Evolutionary conservation across 2,329 filamentous ascomycete species (phyloP), one percentile per base, ranked within the genome.

Genomic region (Epicoccum nigrum): DNA sequence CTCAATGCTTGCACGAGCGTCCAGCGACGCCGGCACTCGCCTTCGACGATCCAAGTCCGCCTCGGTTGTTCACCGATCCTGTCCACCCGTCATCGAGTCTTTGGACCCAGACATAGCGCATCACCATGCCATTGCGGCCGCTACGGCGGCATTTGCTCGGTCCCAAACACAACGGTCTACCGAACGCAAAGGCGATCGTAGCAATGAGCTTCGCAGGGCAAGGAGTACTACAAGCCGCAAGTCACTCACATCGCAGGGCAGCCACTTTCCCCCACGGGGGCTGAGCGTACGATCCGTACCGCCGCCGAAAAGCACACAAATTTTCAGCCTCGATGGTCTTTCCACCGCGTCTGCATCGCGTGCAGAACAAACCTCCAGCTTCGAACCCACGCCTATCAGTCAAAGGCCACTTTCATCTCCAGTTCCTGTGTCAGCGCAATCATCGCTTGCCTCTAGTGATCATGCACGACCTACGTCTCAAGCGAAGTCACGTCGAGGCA

Each of bases 51-150:
- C 70, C 32, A 74, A 73, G 53, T 74, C 72, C 7, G 54, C 64
- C 3, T 68, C 70, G 3, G 70, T 64, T 1, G 63, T 67, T 16
- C 68, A 67, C 34, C 65, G 65, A 34, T 62, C 55, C 23, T 53
- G 46, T 2, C 55, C 54, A 8, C 37, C 54, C 17, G 45, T 43
- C 4, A 53, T 55, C 8, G 65, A 69, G 23, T 51, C 54, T 3
- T 34, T 65, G 11, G 64, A 73, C 45, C 63, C 63, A 1, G 62
- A 65, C 16, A 47, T 65, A 6, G 63, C 65, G 21, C 66, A 68
- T 42, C 63, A 71, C 28, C 71, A 75, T 54, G 73, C 73, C 20
- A 20, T 72, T 23, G 69, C 65, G n/a, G 73, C 73, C 42, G 73
- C 73, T 15, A 66, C 68, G 2, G 58, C 67, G 30, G 73, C 73